Percentiles rank a stretch among this genome's conserved stretches.
Evolutionary conservation across 2,329 filamentous ascomycete species (phyloP).

Genomic region (Plenodomus biglobosus): DNA sequence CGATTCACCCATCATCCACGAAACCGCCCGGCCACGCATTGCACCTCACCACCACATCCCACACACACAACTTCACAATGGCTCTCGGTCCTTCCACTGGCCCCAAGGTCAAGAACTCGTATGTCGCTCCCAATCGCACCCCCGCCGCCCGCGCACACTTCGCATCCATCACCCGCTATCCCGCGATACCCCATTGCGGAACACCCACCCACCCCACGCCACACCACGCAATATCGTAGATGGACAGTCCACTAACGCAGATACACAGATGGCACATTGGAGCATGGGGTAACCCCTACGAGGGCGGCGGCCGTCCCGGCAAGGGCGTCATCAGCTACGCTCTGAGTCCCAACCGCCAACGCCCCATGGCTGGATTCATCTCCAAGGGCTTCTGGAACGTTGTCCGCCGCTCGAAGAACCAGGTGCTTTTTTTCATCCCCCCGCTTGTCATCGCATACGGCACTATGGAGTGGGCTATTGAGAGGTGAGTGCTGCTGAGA

Average conservation of each 20-base stretch:
- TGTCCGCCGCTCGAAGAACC: constrained; percentile 79
- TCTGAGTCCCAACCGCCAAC: constrained; percentile 84
- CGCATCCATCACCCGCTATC: constrained; percentile 8
- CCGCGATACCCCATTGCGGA: constrained; percentile 4
- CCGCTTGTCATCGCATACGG: constrained; percentile 78
- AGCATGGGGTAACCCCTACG: constrained; percentile 43
- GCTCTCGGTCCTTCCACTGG: constrained; percentile 33
- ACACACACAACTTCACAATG: constrained; percentile 28
- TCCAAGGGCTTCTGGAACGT: constrained; percentile 93
- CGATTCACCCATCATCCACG: constrained; percentile 12
- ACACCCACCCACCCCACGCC: constrained; percentile 7
- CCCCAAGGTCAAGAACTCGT: constrained; percentile 33
- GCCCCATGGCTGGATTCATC: constrained; percentile 74
- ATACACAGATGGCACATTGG: constrained; percentile 42
- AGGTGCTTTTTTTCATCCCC: constrained; percentile 87
- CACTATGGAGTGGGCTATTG: constrained; percentile 84
- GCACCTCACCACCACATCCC: constrained; percentile 17
- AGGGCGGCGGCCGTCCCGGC: constrained; percentile 51
- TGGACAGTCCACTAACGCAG: constrained; percentile 12
- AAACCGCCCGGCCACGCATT: constrained; percentile 21
- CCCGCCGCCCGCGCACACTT: constrained; percentile 3
- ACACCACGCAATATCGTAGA: constrained; percentile 3
- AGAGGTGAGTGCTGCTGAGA: constrained; percentile 65
- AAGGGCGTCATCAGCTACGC: constrained; percentile 70
- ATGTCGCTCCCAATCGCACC: constrained; percentile 17